These are phyloP conservation scores for Cucurbita ficifolia DNA, from an alignment of 306 rosid genomes.

Conservation along the genomic window DNA sequence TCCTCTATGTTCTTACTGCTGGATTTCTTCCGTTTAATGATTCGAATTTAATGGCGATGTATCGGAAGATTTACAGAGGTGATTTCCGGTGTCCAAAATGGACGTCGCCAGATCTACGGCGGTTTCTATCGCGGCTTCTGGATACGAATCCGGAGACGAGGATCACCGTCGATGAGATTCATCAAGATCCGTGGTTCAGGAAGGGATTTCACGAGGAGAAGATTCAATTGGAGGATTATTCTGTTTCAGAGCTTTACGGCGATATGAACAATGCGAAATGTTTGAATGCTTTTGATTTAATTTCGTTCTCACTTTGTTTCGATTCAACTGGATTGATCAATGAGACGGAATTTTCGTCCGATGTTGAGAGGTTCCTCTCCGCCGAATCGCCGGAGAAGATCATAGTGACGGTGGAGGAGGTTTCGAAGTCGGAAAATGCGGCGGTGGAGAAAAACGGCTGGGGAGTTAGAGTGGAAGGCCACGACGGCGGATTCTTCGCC, in stretches of 20 bases:
- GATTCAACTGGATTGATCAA: constrained; percentile 39
- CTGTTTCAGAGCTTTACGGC: neutral
- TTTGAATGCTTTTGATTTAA: constrained; percentile 64
- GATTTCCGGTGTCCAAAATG: constrained; percentile 50
- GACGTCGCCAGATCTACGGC: constrained; percentile 26
- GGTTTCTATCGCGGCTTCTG: constrained; percentile 32
- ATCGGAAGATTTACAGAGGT: constrained; percentile 60
- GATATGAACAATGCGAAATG: constrained; percentile 7
- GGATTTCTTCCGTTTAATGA: constrained; percentile 74
- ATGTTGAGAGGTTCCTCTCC: constrained; percentile 39
- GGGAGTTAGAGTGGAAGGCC: constrained; percentile 36
- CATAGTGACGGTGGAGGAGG: constrained; percentile 27
- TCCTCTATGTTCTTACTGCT: constrained; percentile 33
- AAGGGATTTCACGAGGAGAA: constrained; percentile 18
- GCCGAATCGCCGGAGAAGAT: constrained; percentile 25
- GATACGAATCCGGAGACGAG: constrained; percentile 50
- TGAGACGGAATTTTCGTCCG: constrained; percentile 8
- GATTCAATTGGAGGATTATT: constrained; percentile 7
- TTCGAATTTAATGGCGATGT: constrained; percentile 29
- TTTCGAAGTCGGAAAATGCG: constrained; percentile 12
- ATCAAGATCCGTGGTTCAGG: constrained; percentile 47
- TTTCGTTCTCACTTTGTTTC: constrained; percentile 54
- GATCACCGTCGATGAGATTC: constrained; percentile 46
- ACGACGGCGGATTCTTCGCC: constrained; percentile 25
- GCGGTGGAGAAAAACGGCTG: constrained; percentile 23